phyloP scores from a whole-genome alignment of 2,329 filamentous ascomycete genomes.

The Aspergillus sp. region DNA sequence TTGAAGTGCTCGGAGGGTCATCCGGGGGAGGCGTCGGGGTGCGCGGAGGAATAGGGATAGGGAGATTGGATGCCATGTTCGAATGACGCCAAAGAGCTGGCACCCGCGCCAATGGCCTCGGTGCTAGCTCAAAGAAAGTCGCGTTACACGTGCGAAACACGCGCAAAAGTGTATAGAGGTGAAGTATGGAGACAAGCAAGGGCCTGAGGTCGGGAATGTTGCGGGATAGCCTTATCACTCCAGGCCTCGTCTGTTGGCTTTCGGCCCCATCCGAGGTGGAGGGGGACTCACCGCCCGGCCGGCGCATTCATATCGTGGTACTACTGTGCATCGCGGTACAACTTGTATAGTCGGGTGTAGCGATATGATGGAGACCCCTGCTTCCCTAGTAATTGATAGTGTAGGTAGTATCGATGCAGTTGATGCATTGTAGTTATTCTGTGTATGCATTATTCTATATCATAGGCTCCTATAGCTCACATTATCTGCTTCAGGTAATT shows the following conservation, averaged over 20 bases:
- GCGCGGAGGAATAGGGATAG: conserved; percentile 61
- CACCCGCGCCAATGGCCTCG: conserved; percentile 6
- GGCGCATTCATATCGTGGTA: not conserved
- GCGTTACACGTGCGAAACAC: not conserved
- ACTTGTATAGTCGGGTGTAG: too few relatives aligned
- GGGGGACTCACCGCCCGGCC: not conserved
- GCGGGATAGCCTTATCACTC: not conserved
- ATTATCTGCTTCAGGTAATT: conserved; percentile 95
- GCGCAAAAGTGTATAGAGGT: not conserved
- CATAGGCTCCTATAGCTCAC: too few relatives aligned
- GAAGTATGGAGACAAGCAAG: not conserved
- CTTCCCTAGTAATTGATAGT: conserved; percentile 59
- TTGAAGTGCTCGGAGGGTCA: conserved; percentile 36
- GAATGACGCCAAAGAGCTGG: not conserved
- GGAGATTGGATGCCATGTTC: conserved; percentile 60
- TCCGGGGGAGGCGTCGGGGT: conserved; percentile 66
- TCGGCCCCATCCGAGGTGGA: not conserved
- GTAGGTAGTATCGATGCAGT: conserved; percentile 49
- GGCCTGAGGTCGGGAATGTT: not conserved
- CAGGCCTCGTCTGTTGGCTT: not conserved
- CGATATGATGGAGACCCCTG: conserved; percentile 72
- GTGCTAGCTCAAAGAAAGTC: not conserved
- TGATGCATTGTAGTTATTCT: conserved; percentile 63
- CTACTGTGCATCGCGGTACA: not conserved
- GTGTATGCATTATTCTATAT: conserved; percentile 78